Evolutionary conservation across 2,329 filamentous ascomycete genomes (phyloP).

Genomic region (Sarocladium strictum): DNA sequence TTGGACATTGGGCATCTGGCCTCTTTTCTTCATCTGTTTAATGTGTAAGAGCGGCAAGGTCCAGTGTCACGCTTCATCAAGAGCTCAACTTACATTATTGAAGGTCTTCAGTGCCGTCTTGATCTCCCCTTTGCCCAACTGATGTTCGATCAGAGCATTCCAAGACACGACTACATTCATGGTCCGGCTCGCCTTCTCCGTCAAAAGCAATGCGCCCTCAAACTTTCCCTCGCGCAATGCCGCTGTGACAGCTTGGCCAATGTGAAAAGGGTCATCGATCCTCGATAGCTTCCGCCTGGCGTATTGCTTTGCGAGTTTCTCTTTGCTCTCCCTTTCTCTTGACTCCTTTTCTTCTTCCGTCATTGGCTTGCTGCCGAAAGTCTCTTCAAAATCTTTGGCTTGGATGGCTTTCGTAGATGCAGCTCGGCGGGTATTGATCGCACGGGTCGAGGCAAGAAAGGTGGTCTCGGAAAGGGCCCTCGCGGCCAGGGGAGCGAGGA

Average conservation of each 20-base stretch:
- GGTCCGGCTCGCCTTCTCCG: conserved; percentile 60
- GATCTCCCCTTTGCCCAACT: conserved; percentile 55
- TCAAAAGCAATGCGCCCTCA: conserved; percentile 62
- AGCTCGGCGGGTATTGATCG: background rate
- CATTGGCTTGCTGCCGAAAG: background rate
- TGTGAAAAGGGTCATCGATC: conserved; percentile 64
- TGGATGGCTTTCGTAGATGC: background rate
- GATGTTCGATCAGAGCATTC: conserved; percentile 77
- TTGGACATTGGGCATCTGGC: conserved; percentile 69
- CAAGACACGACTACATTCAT: conserved; percentile 68
- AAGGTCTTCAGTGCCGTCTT: conserved; percentile 70
- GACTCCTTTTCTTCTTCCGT: conserved; percentile 2
- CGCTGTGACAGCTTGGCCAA: conserved; percentile 61
- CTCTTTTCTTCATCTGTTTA: conserved; percentile 86
- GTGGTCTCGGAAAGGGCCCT: background rate
- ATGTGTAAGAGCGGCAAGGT: conserved; percentile 10
- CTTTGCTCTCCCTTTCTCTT: background rate
- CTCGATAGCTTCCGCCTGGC: conserved; percentile 53
- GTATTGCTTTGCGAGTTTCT: conserved; percentile 10
- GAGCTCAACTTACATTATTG: conserved; percentile 63
- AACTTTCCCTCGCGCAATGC: conserved; percentile 54
- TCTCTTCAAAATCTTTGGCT: background rate
- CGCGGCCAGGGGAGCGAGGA: background rate
- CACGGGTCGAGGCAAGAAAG: background rate
- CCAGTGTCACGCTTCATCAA: background rate